Evolutionary conservation across 2,329 filamentous ascomycete genomes (phyloP), one percentile per base, ranked within the genome.

Genomic region (Fusarium globosum): DNA sequence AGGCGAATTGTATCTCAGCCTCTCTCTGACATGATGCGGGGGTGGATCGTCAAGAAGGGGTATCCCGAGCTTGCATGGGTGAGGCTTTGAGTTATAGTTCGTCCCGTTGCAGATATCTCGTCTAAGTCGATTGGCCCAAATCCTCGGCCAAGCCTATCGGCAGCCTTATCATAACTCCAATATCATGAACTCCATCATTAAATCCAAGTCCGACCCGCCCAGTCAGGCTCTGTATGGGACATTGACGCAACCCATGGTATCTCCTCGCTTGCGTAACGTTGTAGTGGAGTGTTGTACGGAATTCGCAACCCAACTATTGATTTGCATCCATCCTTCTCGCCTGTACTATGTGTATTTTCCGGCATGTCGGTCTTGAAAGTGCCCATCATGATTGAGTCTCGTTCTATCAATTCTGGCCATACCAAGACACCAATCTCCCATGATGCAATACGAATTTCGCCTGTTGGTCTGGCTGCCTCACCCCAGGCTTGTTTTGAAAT

Each of bases 401-500:
- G 81, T 14, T 82, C 81, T 36, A 88, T 85, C 23, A 92, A 79
- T 13, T 82, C 89, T 1, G 95, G 94, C 93, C 94, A 97, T 1
- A 97, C 87, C 52, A 97, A 79, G 3, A 97, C 93, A 0, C 95
- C 95, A 38, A 94, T 88, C 80, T 97, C 95, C 85, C 92, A 97
- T 36, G 93, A 96, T 65, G 92, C 91, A 35, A 97, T 89, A 41
- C 91, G 88, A 36, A 94, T 84, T 76, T 93, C 88, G 2, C 89
- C 89, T 0, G 86, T 84, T 7, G 84, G 80, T 69, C 88, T 89
- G 3, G 80, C 81, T 6, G 88, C 85, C 42, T 92, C 90, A 3
- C 95, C 95, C 95, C 95, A 97, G 0, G 95, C 95, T 81, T 97
- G 94, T 69, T 92, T 96, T 4, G 93, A 96, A 6, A 97, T 81